Conservation (phyloP, 371 early-diverging fungal genomes). For the Rhizopus arrhizus region DNA sequence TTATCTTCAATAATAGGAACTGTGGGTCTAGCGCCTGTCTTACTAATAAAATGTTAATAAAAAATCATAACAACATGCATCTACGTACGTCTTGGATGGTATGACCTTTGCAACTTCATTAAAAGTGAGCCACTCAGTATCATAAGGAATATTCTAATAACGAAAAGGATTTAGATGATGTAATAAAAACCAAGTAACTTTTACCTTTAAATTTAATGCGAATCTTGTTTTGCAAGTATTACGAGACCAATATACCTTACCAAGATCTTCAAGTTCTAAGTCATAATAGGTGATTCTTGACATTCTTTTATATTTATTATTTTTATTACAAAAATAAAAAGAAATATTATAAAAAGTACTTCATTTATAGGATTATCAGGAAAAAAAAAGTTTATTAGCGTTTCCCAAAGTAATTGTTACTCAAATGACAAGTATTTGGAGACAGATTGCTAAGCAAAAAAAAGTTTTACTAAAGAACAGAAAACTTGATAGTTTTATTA, state of each 20-base stretch:
- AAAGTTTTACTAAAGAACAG: no score
- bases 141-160: constrained; percentile 15
- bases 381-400: no score
- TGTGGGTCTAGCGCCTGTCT: constrained; percentile 2
- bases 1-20: constrained; percentile 24
- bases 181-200: not conserved
- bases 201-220: constrained; percentile 30
- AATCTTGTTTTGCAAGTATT: constrained; percentile 28
- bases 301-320: not conserved
- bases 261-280: not conserved
- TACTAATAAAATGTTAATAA: no score
- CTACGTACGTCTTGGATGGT: no score
- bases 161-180: not conserved
- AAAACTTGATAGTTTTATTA: no score
- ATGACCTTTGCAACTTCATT: constrained; percentile 2
- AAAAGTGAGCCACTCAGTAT: constrained; percentile 25
- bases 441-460: no score
- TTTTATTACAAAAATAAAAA: no score
- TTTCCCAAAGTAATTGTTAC: no score
- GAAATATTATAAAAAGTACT: no score
- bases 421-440: no score
- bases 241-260: constrained; percentile 13
- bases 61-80: no score
- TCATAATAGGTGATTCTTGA: not conserved
- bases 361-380: no score